Conservation (phyloP, 2,329 filamentous ascomycete genomes). For the Aspergillus japonicus region DNA sequence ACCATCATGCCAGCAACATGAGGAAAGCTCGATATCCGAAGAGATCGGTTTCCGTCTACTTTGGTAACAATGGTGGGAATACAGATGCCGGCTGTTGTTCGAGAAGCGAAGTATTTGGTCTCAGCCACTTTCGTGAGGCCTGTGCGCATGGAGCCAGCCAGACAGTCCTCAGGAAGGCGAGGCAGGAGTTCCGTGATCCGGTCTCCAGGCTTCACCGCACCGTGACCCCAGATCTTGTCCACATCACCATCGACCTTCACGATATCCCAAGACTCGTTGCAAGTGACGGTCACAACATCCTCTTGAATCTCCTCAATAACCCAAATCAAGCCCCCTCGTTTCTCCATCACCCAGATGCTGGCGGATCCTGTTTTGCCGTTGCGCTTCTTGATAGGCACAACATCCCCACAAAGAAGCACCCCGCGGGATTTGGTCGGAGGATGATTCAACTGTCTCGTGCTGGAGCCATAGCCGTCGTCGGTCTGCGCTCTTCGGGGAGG, state of each 20-base stretch:
- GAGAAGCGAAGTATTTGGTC: slow-evolving; percentile 79
- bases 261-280: slow-evolving; percentile 76
- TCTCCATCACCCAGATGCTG: slow-evolving; percentile 98
- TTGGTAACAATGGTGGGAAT: slow-evolving; percentile 82
- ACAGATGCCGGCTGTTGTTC: slow-evolving; percentile 71
- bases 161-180: slow-evolving; percentile 70
- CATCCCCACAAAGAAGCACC: slow-evolving; percentile 90
- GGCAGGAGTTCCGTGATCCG: slow-evolving; percentile 78
- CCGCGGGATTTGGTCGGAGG: slow-evolving; percentile 75
- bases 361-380: slow-evolving; percentile 90
- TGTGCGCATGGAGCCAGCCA: slow-evolving; percentile 65
- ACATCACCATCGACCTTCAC: slow-evolving; percentile 70
- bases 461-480: slow-evolving; percentile 56
- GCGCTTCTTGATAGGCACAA: slow-evolving; percentile 96
- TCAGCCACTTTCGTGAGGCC: slow-evolving; percentile 74
- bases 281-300: slow-evolving; percentile 73
- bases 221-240: slow-evolving; percentile 81
- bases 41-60: slow-evolving; percentile 64
- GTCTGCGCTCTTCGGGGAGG: slow-evolving; percentile 52
- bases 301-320: slow-evolving; percentile 97
- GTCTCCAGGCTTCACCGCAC: slow-evolving; percentile 64
- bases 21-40: slow-evolving; percentile 89
- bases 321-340: slow-evolving; percentile 90
- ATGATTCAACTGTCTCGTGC: slow-evolving; percentile 61
- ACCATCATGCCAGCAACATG: slow-evolving; percentile 98